Conservation (phyloP, 2,329 filamentous ascomycete species). For the Fusarium phyllophilum region DNA sequence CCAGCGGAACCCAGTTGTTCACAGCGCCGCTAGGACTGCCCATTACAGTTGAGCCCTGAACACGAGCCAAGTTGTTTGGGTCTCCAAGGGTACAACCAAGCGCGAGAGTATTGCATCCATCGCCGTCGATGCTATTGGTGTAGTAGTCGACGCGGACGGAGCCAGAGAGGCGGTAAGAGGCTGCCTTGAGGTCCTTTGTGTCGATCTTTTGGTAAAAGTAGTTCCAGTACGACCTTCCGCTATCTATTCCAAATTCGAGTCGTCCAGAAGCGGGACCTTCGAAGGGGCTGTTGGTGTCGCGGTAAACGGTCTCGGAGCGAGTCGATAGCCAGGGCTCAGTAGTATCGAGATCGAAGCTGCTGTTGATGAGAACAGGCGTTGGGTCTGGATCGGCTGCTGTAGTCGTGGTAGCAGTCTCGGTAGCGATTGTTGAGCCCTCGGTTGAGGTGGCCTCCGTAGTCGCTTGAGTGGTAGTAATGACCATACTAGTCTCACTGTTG, state of each 20-base stretch:
- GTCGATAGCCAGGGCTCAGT: not conserved
- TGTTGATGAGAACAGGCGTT: not conserved
- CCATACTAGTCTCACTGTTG: not conserved
- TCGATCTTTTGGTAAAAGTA: not conserved
- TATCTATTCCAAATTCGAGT: not conserved
- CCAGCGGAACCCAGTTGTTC: accelerated
- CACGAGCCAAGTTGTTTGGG: not conserved
- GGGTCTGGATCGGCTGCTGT: not conserved
- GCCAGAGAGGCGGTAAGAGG: not conserved
- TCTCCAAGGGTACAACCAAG: not conserved
- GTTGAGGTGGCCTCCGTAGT: not conserved
- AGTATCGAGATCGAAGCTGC: not conserved
- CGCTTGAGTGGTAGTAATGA: not conserved
- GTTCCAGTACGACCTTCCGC: not conserved
- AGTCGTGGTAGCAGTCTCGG: not conserved
- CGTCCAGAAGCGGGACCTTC: not conserved
- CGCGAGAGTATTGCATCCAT: not conserved
- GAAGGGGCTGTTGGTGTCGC: not conserved
- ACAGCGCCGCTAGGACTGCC: not conserved
- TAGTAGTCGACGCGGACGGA: not conserved
- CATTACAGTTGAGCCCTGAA: not conserved
- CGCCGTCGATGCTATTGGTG: not conserved
- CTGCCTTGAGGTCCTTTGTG: not conserved
- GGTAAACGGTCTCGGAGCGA: not conserved
- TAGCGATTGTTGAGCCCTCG: not conserved